These are phyloP conservation scores for Phytophthora citricola DNA, from an alignment of 352 stramenopile genomes.

Conservation along the genomic window DNA sequence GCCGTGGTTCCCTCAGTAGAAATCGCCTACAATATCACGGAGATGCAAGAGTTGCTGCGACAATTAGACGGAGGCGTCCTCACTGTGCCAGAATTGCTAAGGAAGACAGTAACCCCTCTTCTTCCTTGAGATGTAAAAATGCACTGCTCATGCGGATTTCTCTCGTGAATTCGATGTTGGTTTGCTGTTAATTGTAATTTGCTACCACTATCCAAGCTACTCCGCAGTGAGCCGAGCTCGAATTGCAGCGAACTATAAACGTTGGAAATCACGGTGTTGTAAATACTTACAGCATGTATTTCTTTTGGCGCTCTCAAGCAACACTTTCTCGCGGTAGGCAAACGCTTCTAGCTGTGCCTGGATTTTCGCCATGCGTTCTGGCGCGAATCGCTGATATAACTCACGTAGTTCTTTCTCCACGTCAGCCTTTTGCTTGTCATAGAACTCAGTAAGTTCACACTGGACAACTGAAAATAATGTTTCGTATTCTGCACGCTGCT, in stretches of 20 bases:
- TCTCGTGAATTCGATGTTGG: too few species aligned
- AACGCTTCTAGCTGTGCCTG: constrained; percentile 56
- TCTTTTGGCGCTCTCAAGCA: constrained; percentile 54
- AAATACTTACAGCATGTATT: constrained; percentile 45
- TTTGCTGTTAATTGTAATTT: too few species aligned
- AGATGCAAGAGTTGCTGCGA: constrained; percentile 33
- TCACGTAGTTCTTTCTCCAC: constrained; percentile 37
- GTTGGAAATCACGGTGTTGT: not conserved
- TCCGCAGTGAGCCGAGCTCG: too few species aligned
- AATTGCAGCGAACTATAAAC: too few species aligned
- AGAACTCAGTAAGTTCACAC: constrained; percentile 36
- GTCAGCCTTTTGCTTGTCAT: constrained; percentile 27
- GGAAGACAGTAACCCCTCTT: constrained; percentile 14
- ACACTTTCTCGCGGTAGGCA: constrained; percentile 48
- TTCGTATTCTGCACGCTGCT: constrained; percentile 32
- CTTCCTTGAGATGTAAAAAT: constrained; percentile 13
- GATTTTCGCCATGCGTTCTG: constrained; percentile 64
- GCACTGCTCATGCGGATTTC: not conserved
- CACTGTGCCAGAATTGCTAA: constrained; percentile 22
- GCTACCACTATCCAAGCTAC: too few species aligned
- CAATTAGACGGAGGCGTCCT: constrained; percentile 30
- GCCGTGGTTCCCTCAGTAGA: constrained; percentile 7
- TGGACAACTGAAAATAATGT: constrained; percentile 41
- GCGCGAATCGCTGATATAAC: constrained; percentile 56
- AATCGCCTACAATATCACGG: constrained; percentile 15